These are phyloP conservation scores for Apocynum venetum DNA, from an alignment of 257 asterid species.

Conservation along the genomic window DNA sequence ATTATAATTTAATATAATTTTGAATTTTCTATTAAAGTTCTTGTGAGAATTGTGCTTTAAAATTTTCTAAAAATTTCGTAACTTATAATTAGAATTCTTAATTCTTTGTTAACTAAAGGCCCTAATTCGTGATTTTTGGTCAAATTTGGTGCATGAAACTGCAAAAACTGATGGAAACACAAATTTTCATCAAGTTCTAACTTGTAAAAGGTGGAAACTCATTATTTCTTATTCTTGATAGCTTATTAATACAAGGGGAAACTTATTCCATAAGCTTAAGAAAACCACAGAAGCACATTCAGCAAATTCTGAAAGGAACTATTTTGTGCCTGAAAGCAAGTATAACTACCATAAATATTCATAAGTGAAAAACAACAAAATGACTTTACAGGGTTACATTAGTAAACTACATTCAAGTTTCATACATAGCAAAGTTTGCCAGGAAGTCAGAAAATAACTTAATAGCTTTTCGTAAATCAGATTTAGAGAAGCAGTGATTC, in stretches of 20 bases:
- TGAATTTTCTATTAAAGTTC: too few species aligned
- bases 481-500: background rate
- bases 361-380: background rate
- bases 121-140: too few species aligned
- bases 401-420: background rate
- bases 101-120: too few species aligned
- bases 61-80: too few species aligned
- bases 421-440: background rate
- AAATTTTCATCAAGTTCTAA: background rate
- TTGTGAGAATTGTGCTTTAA: too few species aligned
- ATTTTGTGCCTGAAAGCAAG: background rate
- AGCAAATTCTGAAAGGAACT: background rate
- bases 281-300: background rate
- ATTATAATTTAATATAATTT: too few species aligned
- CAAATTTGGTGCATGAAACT: background rate
- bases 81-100: too few species aligned
- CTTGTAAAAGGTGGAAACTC: background rate
- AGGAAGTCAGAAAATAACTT: background rate
- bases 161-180: background rate
- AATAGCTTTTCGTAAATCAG: background rate
- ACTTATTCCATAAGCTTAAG: background rate
- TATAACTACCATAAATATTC: background rate
- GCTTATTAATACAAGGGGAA: background rate
- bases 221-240: background rate
- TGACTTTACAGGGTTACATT: background rate